phyloP scores from a whole-genome alignment of 1,139 yeast genomes.

The Suhomyces wounanorum region DNA sequence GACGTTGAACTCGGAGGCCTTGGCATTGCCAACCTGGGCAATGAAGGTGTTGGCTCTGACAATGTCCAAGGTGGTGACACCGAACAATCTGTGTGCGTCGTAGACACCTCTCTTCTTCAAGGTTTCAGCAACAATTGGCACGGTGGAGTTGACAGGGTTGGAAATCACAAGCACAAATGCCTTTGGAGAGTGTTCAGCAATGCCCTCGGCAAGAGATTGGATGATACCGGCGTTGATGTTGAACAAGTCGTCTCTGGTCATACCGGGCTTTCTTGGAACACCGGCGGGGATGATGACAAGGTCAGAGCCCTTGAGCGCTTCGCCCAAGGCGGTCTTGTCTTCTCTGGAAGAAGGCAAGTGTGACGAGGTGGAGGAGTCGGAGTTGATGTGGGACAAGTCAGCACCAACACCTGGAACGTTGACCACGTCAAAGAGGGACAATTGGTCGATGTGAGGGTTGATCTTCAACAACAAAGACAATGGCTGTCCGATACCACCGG shows the following conservation, averaged over 20 bases:
- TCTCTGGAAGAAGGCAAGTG: slow-evolving; percentile 71
- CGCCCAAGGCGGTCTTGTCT: slow-evolving; percentile 70
- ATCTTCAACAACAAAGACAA: slow-evolving; percentile 85
- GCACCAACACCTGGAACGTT: slow-evolving; percentile 98
- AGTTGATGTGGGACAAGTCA: slow-evolving; percentile 90
- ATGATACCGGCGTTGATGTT: slow-evolving; percentile 97
- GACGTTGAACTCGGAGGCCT: slow-evolving; percentile 73
- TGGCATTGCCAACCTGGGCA: slow-evolving; percentile 60
- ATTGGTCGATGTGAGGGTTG: slow-evolving; percentile 80
- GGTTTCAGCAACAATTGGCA: slow-evolving; percentile 96
- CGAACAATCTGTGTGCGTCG: slow-evolving; percentile 90
- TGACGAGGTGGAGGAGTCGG: slow-evolving; percentile 82
- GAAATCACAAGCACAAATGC: slow-evolving; percentile 88
- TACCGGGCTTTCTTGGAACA: slow-evolving; percentile 99
- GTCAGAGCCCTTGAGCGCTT: slow-evolving; percentile 78
- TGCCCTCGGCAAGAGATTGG: slow-evolving; percentile 85
- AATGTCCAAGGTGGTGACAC: slow-evolving; percentile 95
- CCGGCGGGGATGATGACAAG: slow-evolving; percentile 97
- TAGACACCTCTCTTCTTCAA: slow-evolving; percentile 82
- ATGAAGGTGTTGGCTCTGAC: slow-evolving; percentile 93
- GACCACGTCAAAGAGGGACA: slow-evolving; percentile 87
- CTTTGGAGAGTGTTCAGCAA: slow-evolving; percentile 83
- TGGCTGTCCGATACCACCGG: slow-evolving; percentile 99
- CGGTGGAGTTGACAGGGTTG: slow-evolving; percentile 98
- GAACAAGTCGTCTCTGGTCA: slow-evolving; percentile 98